Percentiles rank a stretch among this genome's conserved stretches.
Conservation (phyloP, 257 asterid species). For the Ilex aquifolium region DNA sequence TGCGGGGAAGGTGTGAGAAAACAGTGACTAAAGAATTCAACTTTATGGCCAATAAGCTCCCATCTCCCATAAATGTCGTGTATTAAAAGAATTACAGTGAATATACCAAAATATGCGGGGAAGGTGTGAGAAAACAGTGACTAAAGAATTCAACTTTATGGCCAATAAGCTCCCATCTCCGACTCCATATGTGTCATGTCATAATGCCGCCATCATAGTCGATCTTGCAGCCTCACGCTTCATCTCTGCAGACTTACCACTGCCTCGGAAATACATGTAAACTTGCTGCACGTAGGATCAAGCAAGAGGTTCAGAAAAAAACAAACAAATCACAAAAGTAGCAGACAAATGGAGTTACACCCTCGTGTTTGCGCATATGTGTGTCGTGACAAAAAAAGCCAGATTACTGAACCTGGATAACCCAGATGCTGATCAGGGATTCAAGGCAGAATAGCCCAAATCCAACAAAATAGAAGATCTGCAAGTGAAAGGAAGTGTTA, state of each 20-base stretch:
- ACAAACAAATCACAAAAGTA: not conserved
- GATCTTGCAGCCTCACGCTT: slow-evolving; percentile 79
- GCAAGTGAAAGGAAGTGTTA: slow-evolving; percentile 1
- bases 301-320: not conserved
- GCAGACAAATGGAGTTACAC: not conserved
- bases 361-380: too few relatives aligned
- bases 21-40: slow-evolving; percentile 11
- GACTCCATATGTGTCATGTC: slow-evolving; percentile 10
- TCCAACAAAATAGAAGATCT: slow-evolving; percentile 92
- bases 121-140: slow-evolving; percentile 14
- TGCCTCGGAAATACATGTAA: slow-evolving; percentile 87
- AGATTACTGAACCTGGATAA: slow-evolving; percentile 60
- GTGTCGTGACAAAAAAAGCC: not conserved
- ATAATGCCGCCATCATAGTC: slow-evolving; percentile 61
- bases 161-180: too few relatives aligned
- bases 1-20: slow-evolving; percentile 12
- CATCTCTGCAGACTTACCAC: slow-evolving; percentile 87
- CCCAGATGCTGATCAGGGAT: slow-evolving; percentile 88
- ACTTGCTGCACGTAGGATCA: slow-evolving; percentile 61
- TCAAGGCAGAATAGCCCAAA: slow-evolving; percentile 88
- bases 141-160: slow-evolving; percentile 3
- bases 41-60: too few relatives aligned
- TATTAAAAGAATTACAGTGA: too few relatives aligned
- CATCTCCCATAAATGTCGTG: too few relatives aligned
- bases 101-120: slow-evolving; percentile 1